Evolutionary conservation across 2,329 filamentous ascomycete genomes (phyloP), one percentile per base, ranked within the genome.

Genomic region (Pezicula radicicola): DNA sequence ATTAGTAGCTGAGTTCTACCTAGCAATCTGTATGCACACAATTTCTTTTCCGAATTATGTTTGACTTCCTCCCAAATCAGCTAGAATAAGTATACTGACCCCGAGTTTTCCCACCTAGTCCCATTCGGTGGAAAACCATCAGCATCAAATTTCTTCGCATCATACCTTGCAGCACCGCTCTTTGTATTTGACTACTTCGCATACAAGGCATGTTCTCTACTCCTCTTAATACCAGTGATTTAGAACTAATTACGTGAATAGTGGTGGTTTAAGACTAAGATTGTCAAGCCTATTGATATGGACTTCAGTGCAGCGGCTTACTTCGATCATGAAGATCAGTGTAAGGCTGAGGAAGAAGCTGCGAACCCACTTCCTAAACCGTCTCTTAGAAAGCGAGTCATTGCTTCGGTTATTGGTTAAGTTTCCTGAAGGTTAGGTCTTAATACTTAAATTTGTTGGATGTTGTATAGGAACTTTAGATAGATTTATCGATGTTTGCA

Each of bases 1-100:
- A 37, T 58, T 66, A 33, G 60, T 60, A 3, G 66, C 64, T 48
- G 64, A 68, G 45, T 68, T 69, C 45, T 68, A 69, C 42, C 55
- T 68, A 21, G 58, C 64, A 3, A 60, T 66, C 19, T 65, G 55
- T 46, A 25, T 6, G 25, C 6, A 25, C 25, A 25, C 25, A 6
- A 25, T 4, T 25, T 6, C 3, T 25, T 25, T 25, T 25, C 25
- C 6, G 25, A 25, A 25, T 25, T 7, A 7, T 25, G 25, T 25
- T 25, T 25, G 25, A 7, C 25, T 25, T 25, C 25, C 25, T 25
- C 25, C 25, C 3, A 25, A 25, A 25, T 25, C 5, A 25, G 25
- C 25, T 25, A 4, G 25, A 25, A 25, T 25, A 25, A 25, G 25
- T 25, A 25, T 25, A 25, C 25, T 25, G 25, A 25, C 25, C 25